A percentile compares a stretch with the other conserved stretches of the same genome.
Evolutionary conservation across 1,284 basidiomycete genomes (phyloP).

Genomic region (Cutaneotrichosporon spelunceum): DNA sequence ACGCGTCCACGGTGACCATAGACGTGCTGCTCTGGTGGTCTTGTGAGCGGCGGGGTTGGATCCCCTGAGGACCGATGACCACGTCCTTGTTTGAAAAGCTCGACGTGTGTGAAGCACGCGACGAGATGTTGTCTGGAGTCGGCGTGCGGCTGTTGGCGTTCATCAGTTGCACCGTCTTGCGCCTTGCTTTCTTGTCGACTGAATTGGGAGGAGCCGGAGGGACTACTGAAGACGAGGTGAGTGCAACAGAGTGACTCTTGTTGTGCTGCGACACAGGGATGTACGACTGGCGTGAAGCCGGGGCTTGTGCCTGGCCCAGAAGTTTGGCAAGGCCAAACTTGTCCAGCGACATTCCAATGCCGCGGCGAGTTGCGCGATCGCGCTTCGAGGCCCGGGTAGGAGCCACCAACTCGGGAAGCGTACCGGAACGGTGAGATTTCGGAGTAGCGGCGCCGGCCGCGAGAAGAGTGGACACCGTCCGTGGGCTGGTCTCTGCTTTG

Average conservation of each 20-base stretch:
- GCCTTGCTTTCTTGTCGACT: constrained; percentile 39
- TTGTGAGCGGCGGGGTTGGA: constrained; percentile 26
- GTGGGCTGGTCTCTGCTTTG: constrained; percentile 5
- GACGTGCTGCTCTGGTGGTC: constrained; percentile 35
- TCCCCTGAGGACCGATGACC: constrained; percentile 30
- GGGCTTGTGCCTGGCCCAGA: constrained; percentile 45
- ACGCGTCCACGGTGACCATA: constrained; percentile 41
- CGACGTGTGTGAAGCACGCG: constrained; percentile 13
- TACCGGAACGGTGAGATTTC: constrained; percentile 16
- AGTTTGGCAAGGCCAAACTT: constrained; percentile 69
- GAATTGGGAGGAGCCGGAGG: constrained; percentile 10
- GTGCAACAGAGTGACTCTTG: constrained; percentile 19
- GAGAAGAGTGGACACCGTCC: constrained; percentile 7
- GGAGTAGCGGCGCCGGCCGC: constrained; percentile 22
- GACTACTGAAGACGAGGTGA: constrained; percentile 1
- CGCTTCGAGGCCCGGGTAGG: constrained; percentile 21
- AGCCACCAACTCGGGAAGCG: constrained; percentile 2
- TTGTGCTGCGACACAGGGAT: constrained; percentile 18
- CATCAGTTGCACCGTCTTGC: constrained; percentile 39
- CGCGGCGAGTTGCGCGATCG: constrained; percentile 58
- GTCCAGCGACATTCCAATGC: constrained; percentile 66
- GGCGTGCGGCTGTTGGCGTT: constrained; percentile 16
- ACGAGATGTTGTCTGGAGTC: constrained; percentile 9
- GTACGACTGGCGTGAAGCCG: constrained; percentile 6
- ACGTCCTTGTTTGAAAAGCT: constrained; percentile 23